Evolutionary conservation across 176 grass and related monocot species (phyloP).

Genomic region (Oryza glaberrima): DNA sequence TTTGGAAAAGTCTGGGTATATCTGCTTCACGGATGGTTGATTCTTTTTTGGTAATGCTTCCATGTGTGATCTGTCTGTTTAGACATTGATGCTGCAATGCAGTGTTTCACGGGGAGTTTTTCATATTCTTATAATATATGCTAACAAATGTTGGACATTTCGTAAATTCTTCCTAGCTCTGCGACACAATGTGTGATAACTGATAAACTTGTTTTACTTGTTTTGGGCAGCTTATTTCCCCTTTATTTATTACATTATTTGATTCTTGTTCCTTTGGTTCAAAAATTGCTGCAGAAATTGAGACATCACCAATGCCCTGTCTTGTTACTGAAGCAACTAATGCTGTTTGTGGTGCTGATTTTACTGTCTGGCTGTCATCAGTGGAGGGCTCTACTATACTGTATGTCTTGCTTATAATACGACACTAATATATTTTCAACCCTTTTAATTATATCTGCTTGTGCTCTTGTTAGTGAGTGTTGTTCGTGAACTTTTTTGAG

Average conservation of each 20-base stretch:
- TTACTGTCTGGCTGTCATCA: slow-evolving; percentile 92
- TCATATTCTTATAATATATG: slow-evolving; percentile 11
- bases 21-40: not conserved
- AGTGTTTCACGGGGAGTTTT: not conserved
- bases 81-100: not conserved
- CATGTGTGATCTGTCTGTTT: not conserved
- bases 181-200: not conserved
- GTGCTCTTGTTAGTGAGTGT: slow-evolving; percentile 41
- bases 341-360: slow-evolving; percentile 83
- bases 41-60: not conserved
- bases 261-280: slow-evolving; percentile 22
- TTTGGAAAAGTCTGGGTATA: not conserved
- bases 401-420: slow-evolving; percentile 57
- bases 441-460: slow-evolving; percentile 40
- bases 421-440: slow-evolving; percentile 8
- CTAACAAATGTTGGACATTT: not conserved
- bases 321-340: slow-evolving; percentile 75
- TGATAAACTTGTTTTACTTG: slow-evolving; percentile 5
- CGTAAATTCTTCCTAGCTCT: not conserved
- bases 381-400: slow-evolving; percentile 93
- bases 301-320: slow-evolving; percentile 72
- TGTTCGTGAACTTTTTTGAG: slow-evolving; percentile 46
- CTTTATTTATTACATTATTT: slow-evolving; percentile 1
- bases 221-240: not conserved
- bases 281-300: slow-evolving; percentile 70